Base-by-base conservation (phyloP, 371 early-diverging fungal genomes). In the Mucor indicus region DNA sequence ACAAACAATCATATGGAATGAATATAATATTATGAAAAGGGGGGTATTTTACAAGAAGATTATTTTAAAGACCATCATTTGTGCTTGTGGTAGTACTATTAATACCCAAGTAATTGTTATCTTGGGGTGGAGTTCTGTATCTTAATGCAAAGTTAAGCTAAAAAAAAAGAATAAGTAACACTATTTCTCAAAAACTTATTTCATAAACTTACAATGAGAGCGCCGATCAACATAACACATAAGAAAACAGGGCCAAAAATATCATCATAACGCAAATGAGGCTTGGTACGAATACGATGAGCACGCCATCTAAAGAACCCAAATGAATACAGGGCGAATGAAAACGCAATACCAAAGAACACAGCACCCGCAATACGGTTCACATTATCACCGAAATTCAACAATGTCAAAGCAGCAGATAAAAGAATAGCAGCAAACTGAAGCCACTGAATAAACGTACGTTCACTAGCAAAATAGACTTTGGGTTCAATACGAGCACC, bases 401-500 rank as follows among this genome's bases (percentile, higher is more conserved):
- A 57, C 38, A 90, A 48, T 1, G 83, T 88, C 10, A 90, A 49
- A 2, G 85, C 80, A 9, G 83, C 69, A 12, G 81, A 78, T 12
- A 85, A 70, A 7, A 90, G 56, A 23, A 82, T 64, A 3, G 84
- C 74, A 15, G 85, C 47, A 67, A 86, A 86, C 48, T 84, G 75
- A 22, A 86, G 77, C 86, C 86, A 86, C 16, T 91, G 83, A 43
- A 98, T 77, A 67, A 96, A 98, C 1, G 97, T 98, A 42, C 98
- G 82, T 72, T 98, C 98, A 62, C 96, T 98, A 50, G 98, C 96
- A 77, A 96, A 98, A 57, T 89, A 96, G 17, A 93, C 87, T 69
- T 98, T 98, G 29, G 98, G 98, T 57, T 98, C 98, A 15, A 53
- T 38, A 13, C 19, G 30, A 15, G 42, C 44, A 19, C 57, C 50